Base-by-base conservation (phyloP, 768 basidiomycete genomes). In the Leccinum subgranulosum region DNA sequence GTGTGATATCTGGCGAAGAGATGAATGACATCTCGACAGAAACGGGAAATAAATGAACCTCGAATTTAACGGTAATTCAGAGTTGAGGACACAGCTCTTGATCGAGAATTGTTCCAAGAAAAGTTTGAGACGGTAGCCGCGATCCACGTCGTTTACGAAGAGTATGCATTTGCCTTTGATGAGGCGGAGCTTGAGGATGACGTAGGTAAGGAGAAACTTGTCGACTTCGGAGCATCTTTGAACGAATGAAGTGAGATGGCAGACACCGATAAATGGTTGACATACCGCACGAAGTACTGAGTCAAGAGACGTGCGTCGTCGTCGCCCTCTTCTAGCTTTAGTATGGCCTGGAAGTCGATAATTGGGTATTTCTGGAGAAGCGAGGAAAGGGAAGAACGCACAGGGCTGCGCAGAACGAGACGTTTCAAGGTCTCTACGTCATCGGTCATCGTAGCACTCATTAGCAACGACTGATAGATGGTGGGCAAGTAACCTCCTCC, bases 31-130 rank as follows among this genome's bases (percentile, higher is more conserved):
- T 51, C 21, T n/a, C 7, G 6, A 12, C 3, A 51, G 19, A n/a
- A 14, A 4, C 3, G 6, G 12, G 23, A 31, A 1, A 31, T 2
- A 12, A 29, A 45, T 67, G 28, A 51, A 86, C 88, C 96, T 84
- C 19, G 95, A 97, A 69, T 97, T 98, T 55, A 98, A 75, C 0
- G 97, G 97, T 29, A 99, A 75, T 74, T 98, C 97, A 14, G 93
- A 92, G 68, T 99, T 98, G 25, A 99, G 80, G 1, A 99, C 95
- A 63, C 96, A 98, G 62, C 88, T 88, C 73, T 94, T 94, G 70
- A 98, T 91, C 0, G 92, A 94, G 66, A 98, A 98, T 73, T 98
- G 94, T 65, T 98, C 97, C 43, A 99, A 78, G 75, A 98, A 99
- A n/a, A 99, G 84, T 71, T 98, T 97, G 59, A 99, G 79, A 53